Base-by-base conservation (phyloP, 225 moss, liverwort and hornwort species). In the Physcomitrellopsis africana region DNA sequence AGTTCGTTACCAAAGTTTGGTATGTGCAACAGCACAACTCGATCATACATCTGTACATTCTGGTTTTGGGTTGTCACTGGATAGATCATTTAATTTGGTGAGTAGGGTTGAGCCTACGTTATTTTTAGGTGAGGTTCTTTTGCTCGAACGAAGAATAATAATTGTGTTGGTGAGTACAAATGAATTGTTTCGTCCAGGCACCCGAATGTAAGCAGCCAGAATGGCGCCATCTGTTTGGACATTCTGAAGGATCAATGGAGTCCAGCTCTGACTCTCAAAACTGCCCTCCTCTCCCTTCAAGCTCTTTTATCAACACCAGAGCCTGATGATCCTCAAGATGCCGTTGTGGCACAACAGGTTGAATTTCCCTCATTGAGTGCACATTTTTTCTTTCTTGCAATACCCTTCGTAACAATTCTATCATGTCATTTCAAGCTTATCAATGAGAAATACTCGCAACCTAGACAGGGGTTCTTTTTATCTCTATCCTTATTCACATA, bases 241-340 rank as follows among this genome's bases (percentile, higher is more conserved):
- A 99, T 99, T 72, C 69, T 99, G 78, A 99, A 99, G 77, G 97
- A 99, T 77, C 97, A 99, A 68, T 99, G 97, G 97, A 99, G 97
- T 82, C 97, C 97, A 53, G 97, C 97, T 70, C 81, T 99, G 63
- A 99, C 97, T 37, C 80, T 99, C 64, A 99, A 99, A 72, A 95
- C 97, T 24, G 97, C 97, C 51, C 83, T 99, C 67, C 93, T 95
- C 42, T 99, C 97, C 26, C 93, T 99, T 16, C 95, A 99, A 84
- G 97, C 93, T 9, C 89, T 99, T 70, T 75, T 99, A 46, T 95
- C 97, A 65, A 99, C 93, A 18, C 97, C 97, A 23, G 90, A 92
- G 83, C 97, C 95, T 47, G 95, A 92, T 80, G 97, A 99, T 81
- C 95, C 97, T 62, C 97, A 99, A 77, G 97, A 99, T 84, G 97